Conservation (phyloP, 176 grass and related monocot species). For the Oryza meridionalis region DNA sequence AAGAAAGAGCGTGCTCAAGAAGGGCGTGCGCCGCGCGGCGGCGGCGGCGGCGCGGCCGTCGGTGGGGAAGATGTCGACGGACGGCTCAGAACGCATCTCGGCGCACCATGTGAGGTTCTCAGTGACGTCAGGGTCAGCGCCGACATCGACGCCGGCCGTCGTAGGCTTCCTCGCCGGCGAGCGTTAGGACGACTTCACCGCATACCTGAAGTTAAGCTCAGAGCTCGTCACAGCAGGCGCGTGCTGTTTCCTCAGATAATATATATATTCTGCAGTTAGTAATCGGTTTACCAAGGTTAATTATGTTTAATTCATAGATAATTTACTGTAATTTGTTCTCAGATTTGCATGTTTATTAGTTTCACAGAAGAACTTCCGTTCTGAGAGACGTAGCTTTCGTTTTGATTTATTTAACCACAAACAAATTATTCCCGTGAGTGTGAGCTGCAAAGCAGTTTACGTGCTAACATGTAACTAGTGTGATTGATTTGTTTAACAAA, state of each 20-base stretch:
- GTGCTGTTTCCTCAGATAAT: neutral
- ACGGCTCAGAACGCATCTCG: conserved; percentile 35
- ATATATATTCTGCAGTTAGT: neutral
- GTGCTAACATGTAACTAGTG: too few species aligned
- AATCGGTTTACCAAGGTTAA: neutral
- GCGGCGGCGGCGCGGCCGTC: conserved; percentile 31
- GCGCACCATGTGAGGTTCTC: conserved; percentile 39
- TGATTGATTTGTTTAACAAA: too few species aligned
- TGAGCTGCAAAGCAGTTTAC: too few species aligned
- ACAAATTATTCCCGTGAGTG: too few species aligned
- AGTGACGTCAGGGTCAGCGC: conserved; percentile 37
- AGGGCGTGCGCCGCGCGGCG: conserved; percentile 18
- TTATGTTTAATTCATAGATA: neutral
- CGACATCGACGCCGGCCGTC: conserved; percentile 29
- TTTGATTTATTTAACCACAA: too few species aligned
- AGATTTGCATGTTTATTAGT: neutral
- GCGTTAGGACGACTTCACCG: neutral
- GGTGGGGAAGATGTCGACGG: conserved; percentile 32
- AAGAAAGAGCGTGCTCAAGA: conserved; percentile 55
- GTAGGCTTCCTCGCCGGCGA: conserved; percentile 24
- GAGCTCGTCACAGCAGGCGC: neutral
- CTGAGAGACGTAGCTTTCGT: too few species aligned
- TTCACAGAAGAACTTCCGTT: neutral
- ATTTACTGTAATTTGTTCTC: neutral
- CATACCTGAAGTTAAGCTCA: neutral